These are phyloP conservation scores for Fusarium sp. DNA, from an alignment of 2,329 filamentous ascomycete genomes.

Conservation along the genomic window DNA sequence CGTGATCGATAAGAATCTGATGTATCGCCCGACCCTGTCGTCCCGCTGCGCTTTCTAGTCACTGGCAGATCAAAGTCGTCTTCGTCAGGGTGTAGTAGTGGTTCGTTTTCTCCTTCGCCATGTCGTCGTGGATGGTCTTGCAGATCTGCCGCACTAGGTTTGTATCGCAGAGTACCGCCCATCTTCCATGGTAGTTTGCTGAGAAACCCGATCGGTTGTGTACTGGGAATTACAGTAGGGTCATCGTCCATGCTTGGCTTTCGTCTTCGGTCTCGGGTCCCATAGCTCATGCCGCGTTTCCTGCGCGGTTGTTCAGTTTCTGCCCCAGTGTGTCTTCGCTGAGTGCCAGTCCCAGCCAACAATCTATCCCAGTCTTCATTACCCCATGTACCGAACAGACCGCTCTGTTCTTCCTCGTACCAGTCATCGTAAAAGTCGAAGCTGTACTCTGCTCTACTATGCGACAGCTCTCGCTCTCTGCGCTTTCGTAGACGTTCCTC, in stretches of 20 bases:
- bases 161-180: constrained; percentile 84
- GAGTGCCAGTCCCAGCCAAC: constrained; percentile 72
- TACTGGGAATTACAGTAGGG: constrained; percentile 89
- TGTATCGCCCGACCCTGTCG: constrained; percentile 81
- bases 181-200: constrained; percentile 85
- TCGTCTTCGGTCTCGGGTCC: constrained; percentile 67
- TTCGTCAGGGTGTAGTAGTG: constrained; percentile 64
- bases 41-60: constrained; percentile 74
- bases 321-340: constrained; percentile 47
- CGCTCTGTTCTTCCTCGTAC: constrained; percentile 70
- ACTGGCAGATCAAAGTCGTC: constrained; percentile 43
- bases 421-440: constrained; percentile 99
- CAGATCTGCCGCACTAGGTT: constrained; percentile 88
- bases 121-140: constrained; percentile 80
- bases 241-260: constrained; percentile 68
- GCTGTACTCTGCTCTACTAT: constrained; percentile 77
- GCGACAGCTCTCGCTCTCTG: constrained; percentile 68
- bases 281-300: constrained; percentile 90
- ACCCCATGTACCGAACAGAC: constrained; percentile 77
- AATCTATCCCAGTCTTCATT: constrained; percentile 87
- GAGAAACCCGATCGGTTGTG: constrained; percentile 85
- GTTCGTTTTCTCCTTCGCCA: constrained; percentile 69
- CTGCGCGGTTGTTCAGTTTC: constrained; percentile 70
- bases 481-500: constrained; percentile 77
- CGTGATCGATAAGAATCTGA: constrained; percentile 87